These are phyloP conservation scores for Aspergillus felis DNA, from an alignment of 2,329 filamentous ascomycete genomes.

Conservation along the genomic window DNA sequence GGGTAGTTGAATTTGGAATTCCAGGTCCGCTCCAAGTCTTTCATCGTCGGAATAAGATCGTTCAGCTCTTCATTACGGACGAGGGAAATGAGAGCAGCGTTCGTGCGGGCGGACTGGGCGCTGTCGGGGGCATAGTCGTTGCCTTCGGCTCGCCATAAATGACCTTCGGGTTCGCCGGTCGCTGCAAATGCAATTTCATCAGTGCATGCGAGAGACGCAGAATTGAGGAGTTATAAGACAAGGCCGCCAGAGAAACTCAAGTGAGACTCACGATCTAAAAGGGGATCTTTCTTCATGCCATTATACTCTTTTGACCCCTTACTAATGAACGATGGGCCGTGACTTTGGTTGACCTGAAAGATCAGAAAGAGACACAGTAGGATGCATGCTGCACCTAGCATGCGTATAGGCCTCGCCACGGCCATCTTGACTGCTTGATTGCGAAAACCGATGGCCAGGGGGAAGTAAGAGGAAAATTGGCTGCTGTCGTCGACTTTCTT, in stretches of 20 bases:
- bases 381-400: conserved; percentile 67
- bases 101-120: conserved; percentile 75
- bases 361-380: conserved; percentile 75
- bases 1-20: conserved; percentile 99
- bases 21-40: conserved; percentile 89
- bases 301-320: conserved; percentile 46
- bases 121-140: conserved; percentile 75
- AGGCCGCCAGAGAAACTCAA: conserved; percentile 1
- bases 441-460: conserved; percentile 7
- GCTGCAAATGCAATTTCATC: conserved; percentile 48
- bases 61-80: conserved; percentile 88
- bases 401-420: conserved; percentile 77
- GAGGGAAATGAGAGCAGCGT: conserved; percentile 85
- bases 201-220: background rate
- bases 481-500: background rate
- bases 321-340: conserved; percentile 27
- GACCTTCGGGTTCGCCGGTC: conserved; percentile 76
- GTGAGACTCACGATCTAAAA: conserved; percentile 69
- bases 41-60: conserved; percentile 83
- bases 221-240: background rate
- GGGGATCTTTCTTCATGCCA: conserved; percentile 74
- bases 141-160: conserved; percentile 67
- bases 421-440: conserved; percentile 58
- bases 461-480: conserved; percentile 5
- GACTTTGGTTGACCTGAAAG: conserved; percentile 66